Conservation (phyloP, 352 stramenopile genomes). For the Thalassiosira allenii region DNA sequence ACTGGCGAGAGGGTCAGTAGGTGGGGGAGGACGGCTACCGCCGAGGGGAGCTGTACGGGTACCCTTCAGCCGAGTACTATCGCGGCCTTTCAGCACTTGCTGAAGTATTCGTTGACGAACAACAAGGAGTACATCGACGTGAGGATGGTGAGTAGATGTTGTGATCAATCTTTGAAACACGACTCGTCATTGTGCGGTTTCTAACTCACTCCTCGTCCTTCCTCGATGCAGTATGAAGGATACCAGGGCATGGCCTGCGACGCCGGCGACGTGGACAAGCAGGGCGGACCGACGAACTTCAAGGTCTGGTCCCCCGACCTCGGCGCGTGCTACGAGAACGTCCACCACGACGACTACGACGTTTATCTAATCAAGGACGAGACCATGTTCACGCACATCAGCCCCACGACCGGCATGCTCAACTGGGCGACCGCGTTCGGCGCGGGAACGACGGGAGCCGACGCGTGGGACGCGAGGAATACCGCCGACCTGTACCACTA, state of each 20-base stretch:
- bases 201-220: neutral
- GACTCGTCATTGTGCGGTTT: too few species aligned
- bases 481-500: neutral
- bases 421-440: slow-evolving; percentile 1
- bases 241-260: slow-evolving; percentile 30
- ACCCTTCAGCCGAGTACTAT: neutral
- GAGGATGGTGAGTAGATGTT: slow-evolving; percentile 21
- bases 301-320: slow-evolving; percentile 4
- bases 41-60: neutral
- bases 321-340: slow-evolving; percentile 26
- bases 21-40: neutral
- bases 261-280: slow-evolving; percentile 26
- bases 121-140: slow-evolving; percentile 36
- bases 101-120: slow-evolving; percentile 33
- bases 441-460: neutral
- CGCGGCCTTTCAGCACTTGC: slow-evolving; percentile 29
- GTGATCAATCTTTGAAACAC: neutral
- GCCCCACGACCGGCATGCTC: neutral
- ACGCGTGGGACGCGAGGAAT: neutral
- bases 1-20: neutral
- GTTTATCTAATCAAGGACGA: slow-evolving; percentile 36
- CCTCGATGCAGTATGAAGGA: slow-evolving; percentile 35
- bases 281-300: too few species aligned
- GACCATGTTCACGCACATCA: neutral
- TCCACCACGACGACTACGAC: slow-evolving; percentile 34